Evolutionary conservation across 306 rosid species (phyloP).

Genomic region (Dalbergia oliveri): DNA sequence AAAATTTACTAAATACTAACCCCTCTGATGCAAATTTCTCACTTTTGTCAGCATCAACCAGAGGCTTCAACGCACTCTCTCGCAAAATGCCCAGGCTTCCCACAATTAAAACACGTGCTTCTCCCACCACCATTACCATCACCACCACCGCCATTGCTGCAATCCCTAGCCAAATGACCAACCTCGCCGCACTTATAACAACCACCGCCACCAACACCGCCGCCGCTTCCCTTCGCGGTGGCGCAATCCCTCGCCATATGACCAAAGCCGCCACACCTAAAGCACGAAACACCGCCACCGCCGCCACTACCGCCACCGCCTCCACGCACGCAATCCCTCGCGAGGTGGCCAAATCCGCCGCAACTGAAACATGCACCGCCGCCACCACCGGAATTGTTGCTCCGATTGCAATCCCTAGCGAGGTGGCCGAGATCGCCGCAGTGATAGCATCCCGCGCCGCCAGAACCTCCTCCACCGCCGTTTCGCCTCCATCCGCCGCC

Average conservation of each 20-base stretch:
- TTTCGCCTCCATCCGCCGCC: conserved; percentile 67
- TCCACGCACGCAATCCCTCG: conserved; percentile 72
- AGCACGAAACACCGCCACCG: conserved; percentile 48
- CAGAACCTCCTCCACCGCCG: conserved; percentile 47
- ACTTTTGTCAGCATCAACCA: conserved; percentile 36
- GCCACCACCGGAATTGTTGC: conserved; percentile 44
- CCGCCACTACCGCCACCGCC: conserved; percentile 38
- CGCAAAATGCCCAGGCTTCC: conserved; percentile 80
- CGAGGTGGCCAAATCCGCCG: conserved; percentile 76
- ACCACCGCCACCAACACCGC: conserved; percentile 23
- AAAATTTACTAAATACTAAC: conserved; percentile 13
- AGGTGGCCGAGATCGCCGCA: conserved; percentile 79
- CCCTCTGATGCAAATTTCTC: neutral
- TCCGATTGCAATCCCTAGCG: conserved; percentile 73
- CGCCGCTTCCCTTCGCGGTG: conserved; percentile 29
- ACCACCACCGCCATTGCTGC: conserved; percentile 53
- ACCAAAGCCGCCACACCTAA: conserved; percentile 65
- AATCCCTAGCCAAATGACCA: conserved; percentile 84
- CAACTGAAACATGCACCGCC: conserved; percentile 67
- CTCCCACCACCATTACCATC: conserved; percentile 42
- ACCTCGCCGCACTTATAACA: conserved; percentile 72
- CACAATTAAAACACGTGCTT: conserved; percentile 70
- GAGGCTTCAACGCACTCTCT: conserved; percentile 71
- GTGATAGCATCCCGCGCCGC: conserved; percentile 65
- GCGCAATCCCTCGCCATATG: conserved; percentile 75